Evolutionary conservation across 2,329 filamentous ascomycete genomes (phyloP).

Genomic region (Colletotrichum liriopes): DNA sequence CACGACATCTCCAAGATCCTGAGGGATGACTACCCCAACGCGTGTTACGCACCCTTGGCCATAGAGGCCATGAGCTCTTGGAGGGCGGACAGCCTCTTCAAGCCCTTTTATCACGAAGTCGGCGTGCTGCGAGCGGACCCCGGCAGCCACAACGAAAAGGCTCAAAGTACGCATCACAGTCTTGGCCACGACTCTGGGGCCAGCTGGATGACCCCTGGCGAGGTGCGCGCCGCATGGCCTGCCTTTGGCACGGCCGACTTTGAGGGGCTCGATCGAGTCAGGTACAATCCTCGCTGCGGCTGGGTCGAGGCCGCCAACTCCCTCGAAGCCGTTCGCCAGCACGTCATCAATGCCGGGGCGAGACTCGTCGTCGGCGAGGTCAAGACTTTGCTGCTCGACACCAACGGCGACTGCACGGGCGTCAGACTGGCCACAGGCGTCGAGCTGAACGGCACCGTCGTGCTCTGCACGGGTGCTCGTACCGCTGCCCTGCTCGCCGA

Average conservation of each 20-base stretch:
- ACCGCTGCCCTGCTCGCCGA: conserved; percentile 69
- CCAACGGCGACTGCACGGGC: conserved; percentile 63
- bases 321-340: conserved; percentile 68
- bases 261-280: conserved; percentile 67
- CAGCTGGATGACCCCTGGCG: conserved; percentile 61
- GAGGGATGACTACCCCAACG: conserved; percentile 59
- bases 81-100: conserved; percentile 65
- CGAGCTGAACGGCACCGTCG: conserved; percentile 64
- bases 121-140: conserved; percentile 66
- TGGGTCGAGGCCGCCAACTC: conserved; percentile 73
- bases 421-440: conserved; percentile 64
- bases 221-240: conserved; percentile 69
- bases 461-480: conserved; percentile 71
- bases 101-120: conserved; percentile 68
- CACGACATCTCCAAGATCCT: conserved; percentile 65
- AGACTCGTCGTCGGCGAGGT: conserved; percentile 69
- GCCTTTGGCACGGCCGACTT: conserved; percentile 72
- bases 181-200: conserved; percentile 58
- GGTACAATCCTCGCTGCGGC: conserved; percentile 72
- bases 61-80: conserved; percentile 58
- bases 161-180: conserved; percentile 57
- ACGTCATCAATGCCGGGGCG: conserved; percentile 67
- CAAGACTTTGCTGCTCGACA: conserved; percentile 62
- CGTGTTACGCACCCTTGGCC: conserved; percentile 58
- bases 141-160: conserved; percentile 60